These are phyloP conservation scores for Colletotrichum ledebouriae DNA, from an alignment of 2,329 filamentous ascomycete species.

Conservation along the genomic window DNA sequence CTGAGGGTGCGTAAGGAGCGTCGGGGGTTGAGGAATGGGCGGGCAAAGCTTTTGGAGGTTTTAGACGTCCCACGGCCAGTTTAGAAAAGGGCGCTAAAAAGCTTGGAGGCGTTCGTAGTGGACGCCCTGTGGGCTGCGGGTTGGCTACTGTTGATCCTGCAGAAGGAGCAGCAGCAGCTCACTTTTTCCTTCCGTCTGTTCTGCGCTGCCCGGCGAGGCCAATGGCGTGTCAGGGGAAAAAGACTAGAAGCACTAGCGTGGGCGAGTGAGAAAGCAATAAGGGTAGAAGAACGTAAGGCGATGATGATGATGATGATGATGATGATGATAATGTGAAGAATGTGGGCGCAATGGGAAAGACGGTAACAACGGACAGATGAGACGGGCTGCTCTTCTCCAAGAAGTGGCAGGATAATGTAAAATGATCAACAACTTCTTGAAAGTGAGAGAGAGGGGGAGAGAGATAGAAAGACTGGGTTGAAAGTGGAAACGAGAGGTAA, in stretches of 20 bases:
- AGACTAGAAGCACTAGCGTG: slow-evolving; percentile 29
- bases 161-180: slow-evolving; percentile 14
- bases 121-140: slow-evolving; percentile 37
- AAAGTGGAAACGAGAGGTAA: neutral
- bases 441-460: neutral
- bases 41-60: slow-evolving; percentile 40
- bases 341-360: neutral
- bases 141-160: slow-evolving; percentile 37
- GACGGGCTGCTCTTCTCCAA: slow-evolving; percentile 3
- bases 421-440: too few species aligned
- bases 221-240: slow-evolving; percentile 36
- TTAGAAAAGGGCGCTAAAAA: slow-evolving; percentile 36
- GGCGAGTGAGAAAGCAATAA: slow-evolving; percentile 12
- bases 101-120: slow-evolving; percentile 30
- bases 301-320: too few species aligned
- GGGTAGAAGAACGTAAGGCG: neutral
- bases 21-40: slow-evolving; percentile 29
- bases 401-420: neutral
- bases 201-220: slow-evolving; percentile 26
- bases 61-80: slow-evolving; percentile 36
- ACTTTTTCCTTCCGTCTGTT: slow-evolving; percentile 1
- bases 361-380: slow-evolving; percentile 11
- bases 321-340: slow-evolving; percentile 7
- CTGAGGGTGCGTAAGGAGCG: slow-evolving; percentile 1
- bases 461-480: neutral